These are phyloP conservation scores for Trichosporon ovoides DNA, from an alignment of 1,284 basidiomycete species.

Conservation along the genomic window DNA sequence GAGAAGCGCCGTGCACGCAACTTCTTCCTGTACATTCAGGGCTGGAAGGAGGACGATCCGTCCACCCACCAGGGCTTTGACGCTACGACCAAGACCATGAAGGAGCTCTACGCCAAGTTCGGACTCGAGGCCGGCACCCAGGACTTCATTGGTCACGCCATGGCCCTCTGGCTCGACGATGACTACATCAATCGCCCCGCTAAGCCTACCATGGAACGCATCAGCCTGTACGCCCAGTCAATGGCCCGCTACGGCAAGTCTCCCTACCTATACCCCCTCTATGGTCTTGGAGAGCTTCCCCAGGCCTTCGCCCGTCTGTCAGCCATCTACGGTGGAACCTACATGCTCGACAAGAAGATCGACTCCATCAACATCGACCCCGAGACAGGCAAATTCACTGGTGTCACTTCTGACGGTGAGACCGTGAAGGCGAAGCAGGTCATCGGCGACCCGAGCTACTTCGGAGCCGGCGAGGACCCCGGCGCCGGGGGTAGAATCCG, in stretches of 20 bases:
- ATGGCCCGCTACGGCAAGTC: slow-evolving; percentile 99
- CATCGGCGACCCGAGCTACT: slow-evolving; percentile 98
- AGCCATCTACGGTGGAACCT: slow-evolving; percentile 98
- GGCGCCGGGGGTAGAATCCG: slow-evolving; percentile 62
- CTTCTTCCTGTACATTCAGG: slow-evolving; percentile 96
- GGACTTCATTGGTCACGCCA: slow-evolving; percentile 98
- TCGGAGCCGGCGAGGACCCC: slow-evolving; percentile 62
- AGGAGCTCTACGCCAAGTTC: slow-evolving; percentile 91
- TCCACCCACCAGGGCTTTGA: slow-evolving; percentile 88
- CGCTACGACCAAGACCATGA: slow-evolving; percentile 84
- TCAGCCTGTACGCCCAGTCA: slow-evolving; percentile 94
- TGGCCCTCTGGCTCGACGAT: slow-evolving; percentile 97
- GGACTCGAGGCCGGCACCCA: slow-evolving; percentile 95
- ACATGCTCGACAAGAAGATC: slow-evolving; percentile 98
- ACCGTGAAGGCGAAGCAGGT: slow-evolving; percentile 96
- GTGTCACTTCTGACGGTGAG: slow-evolving; percentile 84
- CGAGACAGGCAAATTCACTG: slow-evolving; percentile 79
- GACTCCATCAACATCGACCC: slow-evolving; percentile 81
- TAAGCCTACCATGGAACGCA: slow-evolving; percentile 86
- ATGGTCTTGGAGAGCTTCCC: slow-evolving; percentile 96
- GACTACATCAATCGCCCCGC: slow-evolving; percentile 92
- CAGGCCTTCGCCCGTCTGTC: slow-evolving; percentile 97
- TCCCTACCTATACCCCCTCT: slow-evolving; percentile 99
- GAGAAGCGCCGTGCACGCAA: slow-evolving; percentile 98
- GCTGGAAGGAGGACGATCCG: slow-evolving; percentile 90